Base-by-base conservation (phyloP, 345 rosid genomes). In the Psidium friedrichsthalianum region DNA sequence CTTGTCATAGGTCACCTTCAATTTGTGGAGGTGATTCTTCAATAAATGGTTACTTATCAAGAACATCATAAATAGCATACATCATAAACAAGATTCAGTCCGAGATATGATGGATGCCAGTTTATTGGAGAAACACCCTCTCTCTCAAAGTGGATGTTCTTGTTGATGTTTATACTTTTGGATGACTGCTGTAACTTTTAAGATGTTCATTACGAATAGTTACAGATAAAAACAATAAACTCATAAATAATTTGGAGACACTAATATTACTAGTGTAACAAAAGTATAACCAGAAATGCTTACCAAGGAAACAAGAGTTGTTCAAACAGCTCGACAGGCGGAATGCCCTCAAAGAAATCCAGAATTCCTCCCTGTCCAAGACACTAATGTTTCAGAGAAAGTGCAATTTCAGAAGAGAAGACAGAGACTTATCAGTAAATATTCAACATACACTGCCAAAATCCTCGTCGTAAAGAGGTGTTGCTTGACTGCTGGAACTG, bases 391-490 rank as follows among this genome's bases (percentile, higher is more conserved):
- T 16, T 59, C 44, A 52, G 74, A 80, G 87, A 82, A 82, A 85
- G 51, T 74, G 47, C 74, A 76, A 74, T 29, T 25, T 29, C 14
- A 47, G 84, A 88, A 83, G 52, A 25, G 69, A 80, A 83, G 51
- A 52, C 27, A 76, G 58, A 84, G 55, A 81, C 14, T 5, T 32
- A 56, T 11, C 83, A 56, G 53, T 29, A 84, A 88, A 61, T 57
- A 58, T 85, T 83, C 64, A 83, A 92, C 98, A 93, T 94, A 97
- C 99, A 95, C 98, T 76, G 95, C 96, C 88, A 97, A 92, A 92
- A 85, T 97, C 99, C 94, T 94, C 98, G 84, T 97, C 99, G 80
- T 90, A 96, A 20, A 97, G 92, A 56, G 99, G 99, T 61, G 97
- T 87, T 97, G 99, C 88, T 92, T 95, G 86, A 94, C 93, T 44